These are phyloP conservation scores for Zea luxurians DNA, from an alignment of 176 grass and related monocot genomes.

Conservation along the genomic window DNA sequence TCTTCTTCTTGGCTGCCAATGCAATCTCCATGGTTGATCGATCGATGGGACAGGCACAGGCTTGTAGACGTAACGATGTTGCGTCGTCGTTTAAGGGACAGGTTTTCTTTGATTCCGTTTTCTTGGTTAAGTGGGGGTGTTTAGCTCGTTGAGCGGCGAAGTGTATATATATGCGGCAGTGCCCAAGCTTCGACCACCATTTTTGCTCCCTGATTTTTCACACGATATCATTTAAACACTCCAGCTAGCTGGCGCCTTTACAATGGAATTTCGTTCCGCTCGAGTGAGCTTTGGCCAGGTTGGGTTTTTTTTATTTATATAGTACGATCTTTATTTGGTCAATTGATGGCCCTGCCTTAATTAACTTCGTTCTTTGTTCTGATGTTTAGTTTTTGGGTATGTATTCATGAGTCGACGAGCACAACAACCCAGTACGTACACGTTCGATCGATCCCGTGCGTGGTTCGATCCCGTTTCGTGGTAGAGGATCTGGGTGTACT, in stretches of 20 bases:
- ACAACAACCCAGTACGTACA: neutral
- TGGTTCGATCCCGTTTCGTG: neutral
- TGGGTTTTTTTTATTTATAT: neutral
- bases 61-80: neutral
- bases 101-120: neutral
- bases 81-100: neutral
- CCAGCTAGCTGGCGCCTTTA: neutral
- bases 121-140: neutral
- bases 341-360: neutral
- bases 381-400: neutral
- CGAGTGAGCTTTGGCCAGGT: neutral
- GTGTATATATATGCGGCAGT: neutral
- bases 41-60: neutral
- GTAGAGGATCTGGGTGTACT: neutral
- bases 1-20: neutral
- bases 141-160: slow-evolving; percentile 12
- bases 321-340: neutral
- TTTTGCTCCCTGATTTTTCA: neutral
- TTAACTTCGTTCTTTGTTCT: neutral
- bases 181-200: neutral
- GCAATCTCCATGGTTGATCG: slow-evolving; percentile 20
- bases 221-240: neutral
- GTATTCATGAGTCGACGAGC: slow-evolving; percentile 8
- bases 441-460: too few relatives aligned
- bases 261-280: neutral